A percentile compares a stretch with the other conserved stretches of the same genome.
These are phyloP conservation scores for Beta lomatogona DNA, from an alignment of 179 eudicot species.

Conservation along the genomic window DNA sequence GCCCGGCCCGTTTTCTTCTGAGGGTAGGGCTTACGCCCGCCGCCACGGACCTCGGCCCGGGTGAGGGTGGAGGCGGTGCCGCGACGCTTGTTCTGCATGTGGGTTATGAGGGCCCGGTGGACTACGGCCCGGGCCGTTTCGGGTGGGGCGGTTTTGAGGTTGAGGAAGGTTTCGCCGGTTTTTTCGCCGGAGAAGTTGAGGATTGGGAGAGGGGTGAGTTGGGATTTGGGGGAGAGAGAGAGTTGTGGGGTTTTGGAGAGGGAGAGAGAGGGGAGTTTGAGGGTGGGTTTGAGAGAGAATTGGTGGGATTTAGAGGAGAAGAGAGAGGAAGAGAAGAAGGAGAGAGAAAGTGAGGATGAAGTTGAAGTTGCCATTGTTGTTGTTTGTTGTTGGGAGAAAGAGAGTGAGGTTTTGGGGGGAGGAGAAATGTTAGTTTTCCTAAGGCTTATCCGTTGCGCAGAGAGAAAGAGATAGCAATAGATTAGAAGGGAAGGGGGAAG, in stretches of 20 bases:
- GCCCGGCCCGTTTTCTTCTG: slow-evolving; percentile 94
- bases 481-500: too few species aligned
- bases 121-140: slow-evolving; percentile 96
- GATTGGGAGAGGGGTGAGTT: slow-evolving; percentile 71
- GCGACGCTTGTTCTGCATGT: slow-evolving; percentile 78
- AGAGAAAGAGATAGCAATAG: too few species aligned
- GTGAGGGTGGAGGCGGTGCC: slow-evolving; percentile 99
- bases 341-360: slow-evolving; percentile 36
- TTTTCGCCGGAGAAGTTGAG: slow-evolving; percentile 73
- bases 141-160: slow-evolving; percentile 70
- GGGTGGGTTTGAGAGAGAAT: slow-evolving; percentile 16
- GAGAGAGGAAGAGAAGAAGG: slow-evolving; percentile 61
- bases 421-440: neutral
- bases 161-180: slow-evolving; percentile 65
- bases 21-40: slow-evolving; percentile 81
- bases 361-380: slow-evolving; percentile 32
- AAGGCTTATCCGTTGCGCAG: slow-evolving; percentile 6
- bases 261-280: slow-evolving; percentile 6
- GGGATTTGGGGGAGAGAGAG: slow-evolving; percentile 43
- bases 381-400: too few species aligned
- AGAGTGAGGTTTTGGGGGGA: too few species aligned
- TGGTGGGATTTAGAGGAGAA: slow-evolving; percentile 26
- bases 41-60: slow-evolving; percentile 90
- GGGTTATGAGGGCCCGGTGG: slow-evolving; percentile 83
- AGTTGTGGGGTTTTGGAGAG: slow-evolving; percentile 24